A percentile compares a stretch with the other conserved stretches of the same genome.
Conservation (phyloP, 805 yeast species). For the Kuraishia ogatae region DNA sequence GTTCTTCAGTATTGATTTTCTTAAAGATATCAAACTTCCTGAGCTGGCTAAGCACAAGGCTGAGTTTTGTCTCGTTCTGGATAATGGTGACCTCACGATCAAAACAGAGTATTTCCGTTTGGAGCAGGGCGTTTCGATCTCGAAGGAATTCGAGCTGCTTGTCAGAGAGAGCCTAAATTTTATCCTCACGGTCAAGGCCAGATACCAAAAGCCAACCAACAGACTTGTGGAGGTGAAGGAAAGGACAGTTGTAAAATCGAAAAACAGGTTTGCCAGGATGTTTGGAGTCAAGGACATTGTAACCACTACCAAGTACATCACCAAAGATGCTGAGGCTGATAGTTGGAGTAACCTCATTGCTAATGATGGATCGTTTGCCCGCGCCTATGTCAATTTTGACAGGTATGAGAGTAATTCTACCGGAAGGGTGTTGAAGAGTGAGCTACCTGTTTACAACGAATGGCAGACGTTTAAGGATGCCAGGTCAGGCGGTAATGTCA, state of each 20-base stretch:
- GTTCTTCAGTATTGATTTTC: constrained; percentile 40
- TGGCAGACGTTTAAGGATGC: constrained; percentile 49
- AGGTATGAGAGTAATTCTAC: constrained; percentile 47
- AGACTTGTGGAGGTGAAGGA: constrained; percentile 54
- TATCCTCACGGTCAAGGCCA: constrained; percentile 64
- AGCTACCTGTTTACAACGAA: constrained; percentile 65
- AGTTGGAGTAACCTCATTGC: constrained; percentile 62
- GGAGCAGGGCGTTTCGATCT: constrained; percentile 27
- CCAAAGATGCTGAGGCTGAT: constrained; percentile 41
- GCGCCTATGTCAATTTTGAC: constrained; percentile 58
- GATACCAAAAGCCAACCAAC: constrained; percentile 40
- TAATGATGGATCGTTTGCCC: constrained; percentile 82
- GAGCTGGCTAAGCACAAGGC: constrained; percentile 36
- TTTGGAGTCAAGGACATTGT: constrained; percentile 32
- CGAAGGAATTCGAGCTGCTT: constrained; percentile 73
- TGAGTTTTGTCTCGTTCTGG: constrained; percentile 46
- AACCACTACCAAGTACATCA: constrained; percentile 42
- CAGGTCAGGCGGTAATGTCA: constrained; percentile 20
- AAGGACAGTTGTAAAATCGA: constrained; percentile 27
- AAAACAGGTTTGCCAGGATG: constrained; percentile 18
- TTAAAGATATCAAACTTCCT: constrained; percentile 38
- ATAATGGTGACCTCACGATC: constrained; percentile 76
- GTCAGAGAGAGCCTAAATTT: constrained; percentile 56
- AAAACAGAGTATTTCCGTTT: constrained; percentile 41
- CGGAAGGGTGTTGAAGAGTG: constrained; percentile 35